Evolutionary conservation across 306 rosid species (phyloP), one percentile per base, ranked within the genome.

Genomic region (Dicorynia guianensis): DNA sequence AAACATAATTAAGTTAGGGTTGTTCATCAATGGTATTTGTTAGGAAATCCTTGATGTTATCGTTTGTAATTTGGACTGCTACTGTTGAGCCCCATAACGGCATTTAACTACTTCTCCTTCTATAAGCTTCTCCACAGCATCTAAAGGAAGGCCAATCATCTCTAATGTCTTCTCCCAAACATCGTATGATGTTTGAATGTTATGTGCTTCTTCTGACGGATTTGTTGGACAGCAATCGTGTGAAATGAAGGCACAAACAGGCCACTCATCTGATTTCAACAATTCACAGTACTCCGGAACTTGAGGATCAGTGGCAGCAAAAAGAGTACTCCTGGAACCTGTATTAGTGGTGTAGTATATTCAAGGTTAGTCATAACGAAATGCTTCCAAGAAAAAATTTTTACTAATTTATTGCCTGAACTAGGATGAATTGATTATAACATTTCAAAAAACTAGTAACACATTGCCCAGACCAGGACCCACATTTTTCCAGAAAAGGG

Each of bases 301-400:
- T 72, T 92, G 96, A 77, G 98, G 97, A 82, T 95, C 98, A 0
- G 97, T 92, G 48, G 97, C 98, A 10, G 98, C 93, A 72, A 95
- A 95, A 36, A 95, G 96, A 5, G 97, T 59, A 63, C 97, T 95
- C 87, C 99, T 88, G 1, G 97, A 82, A 87, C 99, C 99, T 95
- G 89, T 81, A 87, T 61, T 50, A n/a, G 54, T 30, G 30, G 30
- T 25, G 48, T 25, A 25, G 30, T 30, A 67, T 42, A 30, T 70
- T 48, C 56, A 15, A 3, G 5, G 30, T 76, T 38, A 44, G 61
- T 18, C 50, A n/a, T 15, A 15, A 70, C 20, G 49, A 44, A n/a
- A 12, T 55, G 13, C 38, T 63, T 20, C 19, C 11, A 44, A 18
- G 35, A 38, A 54, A 30, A 25, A 25, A 48, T 59, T 67, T 44